Conservation (phyloP, 257 asterid genomes). For the Nyctanthes arbortristis region DNA sequence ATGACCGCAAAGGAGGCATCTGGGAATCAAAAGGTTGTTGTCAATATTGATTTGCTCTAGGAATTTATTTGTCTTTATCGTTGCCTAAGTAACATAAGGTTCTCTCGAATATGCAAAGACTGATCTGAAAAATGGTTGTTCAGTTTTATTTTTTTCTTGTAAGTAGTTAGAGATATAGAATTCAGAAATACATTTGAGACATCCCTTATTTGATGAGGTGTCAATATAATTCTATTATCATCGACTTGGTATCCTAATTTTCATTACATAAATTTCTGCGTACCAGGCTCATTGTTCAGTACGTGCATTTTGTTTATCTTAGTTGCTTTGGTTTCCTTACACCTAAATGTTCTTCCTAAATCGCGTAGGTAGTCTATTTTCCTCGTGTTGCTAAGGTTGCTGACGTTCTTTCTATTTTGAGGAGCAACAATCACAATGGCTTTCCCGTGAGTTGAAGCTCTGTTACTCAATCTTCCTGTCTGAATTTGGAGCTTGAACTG, state of each 20-base stretch:
- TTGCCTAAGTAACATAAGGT: conserved; percentile 3
- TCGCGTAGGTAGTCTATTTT: conserved; percentile 77
- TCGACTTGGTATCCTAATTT: background rate
- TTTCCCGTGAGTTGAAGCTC: conserved; percentile 74
- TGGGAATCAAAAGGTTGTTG: conserved; percentile 77
- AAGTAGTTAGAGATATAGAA: background rate
- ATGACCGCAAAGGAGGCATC: conserved; percentile 93
- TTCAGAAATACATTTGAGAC: background rate
- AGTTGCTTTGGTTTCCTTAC: conserved; percentile 20
- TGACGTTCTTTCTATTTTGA: conserved; percentile 77
- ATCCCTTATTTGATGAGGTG: background rate
- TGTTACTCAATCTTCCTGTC: conserved; percentile 20
- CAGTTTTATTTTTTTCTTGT: background rate
- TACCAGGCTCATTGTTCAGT: background rate
- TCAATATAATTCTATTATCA: background rate
- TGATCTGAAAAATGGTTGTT: background rate
- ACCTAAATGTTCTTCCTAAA: conserved; percentile 5
- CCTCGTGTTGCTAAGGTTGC: conserved; percentile 90
- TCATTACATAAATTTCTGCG: conserved; percentile 3
- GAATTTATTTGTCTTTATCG: background rate
- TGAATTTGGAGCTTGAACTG: conserved; percentile 10
- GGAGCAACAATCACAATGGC: conserved; percentile 90
- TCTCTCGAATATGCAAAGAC: conserved; percentile 6
- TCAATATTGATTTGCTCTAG: conserved; percentile 17
- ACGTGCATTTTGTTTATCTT: background rate